phyloP scores from a whole-genome alignment of 2,329 filamentous ascomycete species.

The Elsinoe fawcettii region DNA sequence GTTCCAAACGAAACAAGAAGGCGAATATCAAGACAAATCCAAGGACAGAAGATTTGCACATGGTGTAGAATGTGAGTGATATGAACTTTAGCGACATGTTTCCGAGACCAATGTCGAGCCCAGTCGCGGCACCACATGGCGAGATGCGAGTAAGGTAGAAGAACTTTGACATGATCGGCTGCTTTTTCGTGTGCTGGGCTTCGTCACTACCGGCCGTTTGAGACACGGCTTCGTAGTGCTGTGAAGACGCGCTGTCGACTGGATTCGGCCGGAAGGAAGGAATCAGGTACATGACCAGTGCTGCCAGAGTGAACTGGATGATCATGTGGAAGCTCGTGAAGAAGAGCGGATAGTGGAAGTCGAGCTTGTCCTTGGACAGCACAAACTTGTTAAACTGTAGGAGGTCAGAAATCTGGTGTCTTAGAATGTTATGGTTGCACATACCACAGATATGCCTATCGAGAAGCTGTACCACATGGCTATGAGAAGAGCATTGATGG shows the following conservation, averaged over 20 bases:
- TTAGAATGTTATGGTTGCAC: conserved; percentile 29
- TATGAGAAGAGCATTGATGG: conserved; percentile 75
- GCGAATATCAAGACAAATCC: conserved; percentile 94
- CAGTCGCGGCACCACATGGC: conserved; percentile 86
- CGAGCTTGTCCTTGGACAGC: conserved; percentile 76
- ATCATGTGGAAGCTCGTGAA: conserved; percentile 94
- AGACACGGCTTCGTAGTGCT: conserved; percentile 17
- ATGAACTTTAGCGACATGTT: conserved; percentile 97
- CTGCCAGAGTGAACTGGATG: conserved; percentile 79
- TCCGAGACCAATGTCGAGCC: conserved; percentile 88
- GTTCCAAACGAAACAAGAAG: conserved; percentile 85
- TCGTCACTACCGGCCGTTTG: conserved; percentile 13
- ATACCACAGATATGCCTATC: conserved; percentile 80
- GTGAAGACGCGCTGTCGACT: conserved; percentile 25
- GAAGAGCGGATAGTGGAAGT: conserved; percentile 92
- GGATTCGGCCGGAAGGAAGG: conserved; percentile 66
- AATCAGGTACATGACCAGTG: conserved; percentile 69
- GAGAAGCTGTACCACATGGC: conserved; percentile 85
- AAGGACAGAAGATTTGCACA: conserved; percentile 97
- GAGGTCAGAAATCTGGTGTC: conserved; percentile 18
- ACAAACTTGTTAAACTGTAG: conserved; percentile 98
- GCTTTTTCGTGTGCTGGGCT: conserved; percentile 32
- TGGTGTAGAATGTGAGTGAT: conserved; percentile 94
- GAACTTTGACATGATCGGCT: conserved; percentile 68
- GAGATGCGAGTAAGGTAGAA: conserved; percentile 91